phyloP scores from a whole-genome alignment of 1,284 basidiomycete species.

The Leccinum solheimii region DNA sequence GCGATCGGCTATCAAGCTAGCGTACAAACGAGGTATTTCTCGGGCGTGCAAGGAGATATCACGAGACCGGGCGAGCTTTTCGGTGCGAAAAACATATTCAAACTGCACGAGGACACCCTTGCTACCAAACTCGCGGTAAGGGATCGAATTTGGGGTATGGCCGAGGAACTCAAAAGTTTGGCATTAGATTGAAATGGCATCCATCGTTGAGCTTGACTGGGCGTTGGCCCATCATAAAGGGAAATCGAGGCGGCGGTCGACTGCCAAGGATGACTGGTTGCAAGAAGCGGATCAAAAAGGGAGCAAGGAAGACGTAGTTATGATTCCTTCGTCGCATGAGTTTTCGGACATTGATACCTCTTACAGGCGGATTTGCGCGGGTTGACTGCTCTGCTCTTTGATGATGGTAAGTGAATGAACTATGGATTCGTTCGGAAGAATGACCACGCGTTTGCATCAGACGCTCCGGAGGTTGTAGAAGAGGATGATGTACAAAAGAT shows the following conservation, averaged over 20 bases:
- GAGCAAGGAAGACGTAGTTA: conserved; percentile 52
- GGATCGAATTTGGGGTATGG: neutral
- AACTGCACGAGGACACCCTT: conserved; percentile 69
- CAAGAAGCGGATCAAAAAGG: conserved; percentile 54
- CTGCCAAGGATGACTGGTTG: conserved; percentile 40
- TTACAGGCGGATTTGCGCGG: conserved; percentile 57
- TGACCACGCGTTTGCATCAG: conserved; percentile 20
- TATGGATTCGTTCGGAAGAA: neutral
- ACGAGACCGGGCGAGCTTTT: conserved; percentile 78
- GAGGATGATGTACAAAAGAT: conserved; percentile 55
- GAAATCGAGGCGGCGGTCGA: conserved; percentile 41
- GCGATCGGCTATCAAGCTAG: conserved; percentile 82
- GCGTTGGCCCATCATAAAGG: conserved; percentile 65
- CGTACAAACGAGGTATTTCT: conserved; percentile 78
- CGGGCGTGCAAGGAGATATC: conserved; percentile 78
- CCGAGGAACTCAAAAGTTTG: neutral
- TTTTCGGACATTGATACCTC: conserved; percentile 2
- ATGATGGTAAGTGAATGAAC: conserved; percentile 51
- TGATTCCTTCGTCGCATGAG: conserved; percentile 4
- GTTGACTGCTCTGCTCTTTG: conserved; percentile 65
- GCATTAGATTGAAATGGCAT: conserved; percentile 71
- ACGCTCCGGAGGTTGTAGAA: conserved; percentile 32
- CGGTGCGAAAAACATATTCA: conserved; percentile 81
- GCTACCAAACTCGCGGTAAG: conserved; percentile 72
- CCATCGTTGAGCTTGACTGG: conserved; percentile 73